phyloP scores from a whole-genome alignment of 202 grass and related monocot species.

The Setaria italica region DNA sequence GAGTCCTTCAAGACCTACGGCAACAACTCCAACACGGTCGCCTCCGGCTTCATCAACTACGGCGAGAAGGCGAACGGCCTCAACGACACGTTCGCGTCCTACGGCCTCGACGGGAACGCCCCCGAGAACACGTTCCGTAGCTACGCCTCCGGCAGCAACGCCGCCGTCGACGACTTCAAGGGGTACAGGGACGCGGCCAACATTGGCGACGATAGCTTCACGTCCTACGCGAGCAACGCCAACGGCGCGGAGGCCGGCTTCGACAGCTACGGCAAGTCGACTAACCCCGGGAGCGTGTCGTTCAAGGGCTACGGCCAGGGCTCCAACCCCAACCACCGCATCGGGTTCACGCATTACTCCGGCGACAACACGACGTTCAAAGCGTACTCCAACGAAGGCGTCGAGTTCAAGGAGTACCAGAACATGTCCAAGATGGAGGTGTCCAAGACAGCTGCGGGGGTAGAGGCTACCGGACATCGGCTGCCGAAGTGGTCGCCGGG shows the following conservation, averaged over 20 bases:
- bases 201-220: constrained; percentile 76
- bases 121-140: constrained; percentile 65
- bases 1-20: constrained; percentile 61
- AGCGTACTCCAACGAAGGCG: constrained; percentile 66
- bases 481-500: constrained; percentile 60
- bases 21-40: constrained; percentile 68
- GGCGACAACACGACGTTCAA: constrained; percentile 71
- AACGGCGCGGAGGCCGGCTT: constrained; percentile 66
- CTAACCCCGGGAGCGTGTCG: constrained; percentile 61
- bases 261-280: constrained; percentile 71
- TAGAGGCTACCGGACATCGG: not conserved
- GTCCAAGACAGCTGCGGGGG: constrained; percentile 21
- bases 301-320: constrained; percentile 84
- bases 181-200: constrained; percentile 66
- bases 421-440: constrained; percentile 62
- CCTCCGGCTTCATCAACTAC: constrained; percentile 67
- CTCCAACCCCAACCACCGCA: constrained; percentile 67
- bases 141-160: constrained; percentile 66
- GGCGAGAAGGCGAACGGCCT: constrained; percentile 62
- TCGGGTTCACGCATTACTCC: constrained; percentile 67
- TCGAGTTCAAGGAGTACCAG: constrained; percentile 73
- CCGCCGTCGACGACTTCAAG: constrained; percentile 65
- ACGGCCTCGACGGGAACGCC: constrained; percentile 58
- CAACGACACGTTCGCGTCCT: constrained; percentile 60
- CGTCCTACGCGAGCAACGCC: constrained; percentile 56